Evolutionary conservation across 306 rosid species (phyloP).

Genomic region (Elaeagnus macrophylla): DNA sequence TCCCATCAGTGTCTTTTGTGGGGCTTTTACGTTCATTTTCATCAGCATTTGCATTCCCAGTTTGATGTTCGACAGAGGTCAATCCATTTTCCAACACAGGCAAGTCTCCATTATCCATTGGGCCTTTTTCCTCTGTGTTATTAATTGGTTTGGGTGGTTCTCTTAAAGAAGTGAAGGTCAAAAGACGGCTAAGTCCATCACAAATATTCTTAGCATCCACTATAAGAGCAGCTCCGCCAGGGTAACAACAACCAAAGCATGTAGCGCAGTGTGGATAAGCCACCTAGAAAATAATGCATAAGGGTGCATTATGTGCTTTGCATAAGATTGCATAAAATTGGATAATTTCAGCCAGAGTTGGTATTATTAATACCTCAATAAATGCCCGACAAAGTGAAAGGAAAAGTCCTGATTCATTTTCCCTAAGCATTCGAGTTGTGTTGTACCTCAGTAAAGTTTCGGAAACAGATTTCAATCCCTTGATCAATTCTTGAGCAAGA

Average conservation of each 20-base stretch:
- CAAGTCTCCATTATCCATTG: slow-evolving; percentile 50
- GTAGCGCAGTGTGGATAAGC: slow-evolving; percentile 82
- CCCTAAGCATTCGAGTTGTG: slow-evolving; percentile 69
- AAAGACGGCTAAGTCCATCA: slow-evolving; percentile 60
- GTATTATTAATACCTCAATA: slow-evolving; percentile 49
- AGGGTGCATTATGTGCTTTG: slow-evolving; percentile 10
- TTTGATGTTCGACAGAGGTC: slow-evolving; percentile 28
- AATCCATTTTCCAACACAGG: slow-evolving; percentile 55
- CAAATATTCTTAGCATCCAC: slow-evolving; percentile 67
- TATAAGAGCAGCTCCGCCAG: slow-evolving; percentile 60
- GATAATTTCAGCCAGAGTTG: slow-evolving; percentile 5
- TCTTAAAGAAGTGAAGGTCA: slow-evolving; percentile 61
- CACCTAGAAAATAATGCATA: slow-evolving; percentile 36
- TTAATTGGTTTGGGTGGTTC: slow-evolving; percentile 50
- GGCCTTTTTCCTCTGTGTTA: slow-evolving; percentile 34
- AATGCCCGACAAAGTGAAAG: slow-evolving; percentile 89
- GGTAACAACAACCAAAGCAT: slow-evolving; percentile 93
- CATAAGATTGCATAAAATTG: slow-evolving; percentile 2
- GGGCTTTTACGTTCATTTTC: slow-evolving; percentile 31
- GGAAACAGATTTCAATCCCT: slow-evolving; percentile 73
- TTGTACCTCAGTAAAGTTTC: slow-evolving; percentile 75
- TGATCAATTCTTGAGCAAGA: slow-evolving; percentile 74
- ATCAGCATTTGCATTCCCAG: slow-evolving; percentile 21
- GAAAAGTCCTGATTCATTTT: slow-evolving; percentile 86
- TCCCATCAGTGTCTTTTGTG: slow-evolving; percentile 25